Evolutionary conservation across 768 basidiomycete genomes (phyloP).

Genomic region (Trametes elegans): DNA sequence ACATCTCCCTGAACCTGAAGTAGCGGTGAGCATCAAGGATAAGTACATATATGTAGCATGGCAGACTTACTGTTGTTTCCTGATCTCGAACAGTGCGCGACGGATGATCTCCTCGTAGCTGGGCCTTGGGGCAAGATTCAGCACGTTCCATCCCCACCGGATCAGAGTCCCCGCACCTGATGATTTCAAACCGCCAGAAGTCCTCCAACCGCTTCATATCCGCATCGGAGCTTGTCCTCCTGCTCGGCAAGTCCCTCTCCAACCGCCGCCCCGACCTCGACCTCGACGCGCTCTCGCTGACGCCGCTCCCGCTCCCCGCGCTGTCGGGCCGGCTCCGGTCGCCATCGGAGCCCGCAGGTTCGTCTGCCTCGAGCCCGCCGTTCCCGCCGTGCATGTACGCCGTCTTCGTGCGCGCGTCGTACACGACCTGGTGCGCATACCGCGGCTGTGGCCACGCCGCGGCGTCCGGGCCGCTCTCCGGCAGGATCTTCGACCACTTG

Average conservation of each 20-base stretch:
- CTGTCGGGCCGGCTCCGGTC: not conserved
- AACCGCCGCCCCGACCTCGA: constrained; percentile 39
- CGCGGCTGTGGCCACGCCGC: constrained; percentile 56
- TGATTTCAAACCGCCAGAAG: constrained; percentile 60
- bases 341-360: constrained; percentile 12
- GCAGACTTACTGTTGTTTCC: constrained; percentile 75
- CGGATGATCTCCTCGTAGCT: constrained; percentile 61
- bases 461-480: constrained; percentile 18
- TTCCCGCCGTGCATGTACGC: constrained; percentile 80
- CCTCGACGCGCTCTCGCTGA: constrained; percentile 44
- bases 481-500: constrained; percentile 60
- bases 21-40: too few species aligned
- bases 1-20: constrained; percentile 79
- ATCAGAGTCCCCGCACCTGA: constrained; percentile 44
- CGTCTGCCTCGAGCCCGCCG: constrained; percentile 42
- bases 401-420: constrained; percentile 53
- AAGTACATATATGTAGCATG: too few species aligned
- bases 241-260: constrained; percentile 14
- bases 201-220: constrained; percentile 58
- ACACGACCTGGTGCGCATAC: constrained; percentile 80
- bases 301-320: not conserved
- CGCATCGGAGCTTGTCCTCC: not conserved
- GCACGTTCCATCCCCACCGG: not conserved
- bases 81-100: constrained; percentile 58
- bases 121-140: constrained; percentile 43